phyloP scores from a whole-genome alignment of 1,139 yeast species.

The Yamadazyma oceani region DNA sequence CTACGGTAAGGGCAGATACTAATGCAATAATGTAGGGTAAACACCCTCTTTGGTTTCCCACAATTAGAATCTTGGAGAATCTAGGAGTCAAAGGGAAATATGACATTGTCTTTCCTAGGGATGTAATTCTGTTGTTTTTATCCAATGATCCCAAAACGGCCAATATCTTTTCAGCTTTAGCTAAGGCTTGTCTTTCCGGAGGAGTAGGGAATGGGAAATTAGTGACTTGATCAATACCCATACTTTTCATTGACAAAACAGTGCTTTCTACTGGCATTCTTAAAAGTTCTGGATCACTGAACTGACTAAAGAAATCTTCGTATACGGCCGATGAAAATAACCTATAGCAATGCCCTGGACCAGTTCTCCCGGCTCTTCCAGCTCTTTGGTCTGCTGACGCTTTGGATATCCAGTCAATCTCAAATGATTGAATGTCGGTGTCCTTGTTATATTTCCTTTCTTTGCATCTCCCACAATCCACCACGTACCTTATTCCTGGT shows the following conservation, averaged over 20 bases:
- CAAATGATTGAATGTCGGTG: constrained; percentile 91
- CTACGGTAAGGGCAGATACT: constrained; percentile 91
- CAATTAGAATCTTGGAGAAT: constrained; percentile 82
- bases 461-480: constrained; percentile 92
- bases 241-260: constrained; percentile 90
- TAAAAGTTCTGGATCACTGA: constrained; percentile 84
- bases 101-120: constrained; percentile 82
- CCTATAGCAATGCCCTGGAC: constrained; percentile 97
- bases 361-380: constrained; percentile 99
- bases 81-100: constrained; percentile 92
- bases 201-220: constrained; percentile 98
- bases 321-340: constrained; percentile 93
- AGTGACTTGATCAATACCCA: constrained; percentile 89
- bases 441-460: constrained; percentile 81
- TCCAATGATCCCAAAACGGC: constrained; percentile 80
- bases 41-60: constrained; percentile 86
- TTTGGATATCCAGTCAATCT: constrained; percentile 88
- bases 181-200: constrained; percentile 64
- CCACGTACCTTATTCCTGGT: constrained; percentile 92
- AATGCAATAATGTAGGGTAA: constrained; percentile 84
- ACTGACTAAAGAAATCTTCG: constrained; percentile 81
- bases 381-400: constrained; percentile 96
- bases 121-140: constrained; percentile 54
- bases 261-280: constrained; percentile 97
- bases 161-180: constrained; percentile 67